Evolutionary conservation across 2,329 filamentous ascomycete genomes (phyloP).

Genomic region (Ceratocystis cacaofunesta): DNA sequence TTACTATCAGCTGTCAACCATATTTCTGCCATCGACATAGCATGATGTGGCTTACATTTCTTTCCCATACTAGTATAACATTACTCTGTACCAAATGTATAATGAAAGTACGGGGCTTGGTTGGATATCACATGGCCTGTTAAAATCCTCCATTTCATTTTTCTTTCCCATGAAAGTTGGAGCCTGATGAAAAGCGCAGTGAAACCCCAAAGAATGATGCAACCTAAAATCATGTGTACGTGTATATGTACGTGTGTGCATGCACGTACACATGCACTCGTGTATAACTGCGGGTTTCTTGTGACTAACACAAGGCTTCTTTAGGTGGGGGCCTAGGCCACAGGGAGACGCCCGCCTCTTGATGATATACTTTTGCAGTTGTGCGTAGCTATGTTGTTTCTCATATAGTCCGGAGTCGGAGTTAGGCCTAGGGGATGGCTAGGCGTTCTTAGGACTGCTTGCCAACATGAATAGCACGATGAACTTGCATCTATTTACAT

Average conservation of each 20-base stretch:
- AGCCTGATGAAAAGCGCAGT: not conserved
- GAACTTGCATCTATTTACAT: too few relatives aligned
- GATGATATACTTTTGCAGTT: too few relatives aligned
- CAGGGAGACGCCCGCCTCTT: too few relatives aligned
- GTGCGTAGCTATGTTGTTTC: too few relatives aligned
- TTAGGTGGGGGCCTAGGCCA: not conserved
- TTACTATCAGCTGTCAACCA: not conserved
- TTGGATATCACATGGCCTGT: not conserved
- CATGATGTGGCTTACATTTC: not conserved
- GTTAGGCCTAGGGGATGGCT: not conserved
- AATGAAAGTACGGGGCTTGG: not conserved
- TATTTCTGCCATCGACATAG: not conserved
- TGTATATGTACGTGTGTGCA: not conserved
- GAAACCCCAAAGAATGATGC: slow-evolving; percentile 2
- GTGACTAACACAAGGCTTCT: not conserved
- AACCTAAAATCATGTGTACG: not conserved
- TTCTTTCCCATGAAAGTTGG: not conserved
- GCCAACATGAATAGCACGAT: too few relatives aligned
- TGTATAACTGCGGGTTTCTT: not conserved
- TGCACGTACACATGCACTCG: not conserved
- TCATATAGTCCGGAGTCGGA: not conserved
- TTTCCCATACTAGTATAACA: not conserved
- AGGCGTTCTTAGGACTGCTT: too few relatives aligned
- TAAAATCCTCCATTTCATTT: not conserved
- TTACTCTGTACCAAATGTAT: not conserved